phyloP scores from a whole-genome alignment of 2,329 filamentous ascomycete species.

The Knufia fluminis region DNA sequence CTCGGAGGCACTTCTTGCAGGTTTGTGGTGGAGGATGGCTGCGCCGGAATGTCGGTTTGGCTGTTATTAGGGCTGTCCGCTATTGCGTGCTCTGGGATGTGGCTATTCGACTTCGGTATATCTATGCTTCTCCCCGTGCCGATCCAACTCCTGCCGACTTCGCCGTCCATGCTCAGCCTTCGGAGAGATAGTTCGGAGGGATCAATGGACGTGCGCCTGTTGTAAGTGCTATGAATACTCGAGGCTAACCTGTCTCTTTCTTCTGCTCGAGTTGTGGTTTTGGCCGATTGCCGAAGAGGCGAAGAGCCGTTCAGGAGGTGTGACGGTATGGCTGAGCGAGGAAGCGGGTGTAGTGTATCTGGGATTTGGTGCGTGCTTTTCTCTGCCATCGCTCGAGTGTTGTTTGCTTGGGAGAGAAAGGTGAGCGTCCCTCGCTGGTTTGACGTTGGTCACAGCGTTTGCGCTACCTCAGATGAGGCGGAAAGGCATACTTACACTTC shows the following conservation, averaged over 20 bases:
- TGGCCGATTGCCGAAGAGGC: conserved; percentile 35
- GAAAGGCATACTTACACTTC: too few species aligned
- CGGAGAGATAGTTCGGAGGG: conserved; percentile 10
- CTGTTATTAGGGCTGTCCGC: conserved; percentile 6
- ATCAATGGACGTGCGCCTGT: conserved; percentile 36
- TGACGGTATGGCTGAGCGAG: conserved; percentile 45
- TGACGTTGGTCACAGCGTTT: background rate
- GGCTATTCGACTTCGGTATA: conserved; percentile 18
- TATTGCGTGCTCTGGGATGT: conserved; percentile 7
- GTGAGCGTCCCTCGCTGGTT: too few species aligned
- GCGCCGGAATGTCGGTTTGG: conserved; percentile 7
- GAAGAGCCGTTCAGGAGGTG: conserved; percentile 49
- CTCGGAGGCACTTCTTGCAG: conserved; percentile 41
- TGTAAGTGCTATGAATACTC: conserved; percentile 50
- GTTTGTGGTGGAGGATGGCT: background rate
- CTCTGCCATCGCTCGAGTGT: background rate
- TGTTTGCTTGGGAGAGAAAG: background rate
- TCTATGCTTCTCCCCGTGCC: conserved; percentile 4
- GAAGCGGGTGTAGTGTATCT: conserved; percentile 30
- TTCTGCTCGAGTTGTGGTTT: conserved; percentile 37
- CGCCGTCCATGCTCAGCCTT: conserved; percentile 6
- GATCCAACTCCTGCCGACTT: conserved; percentile 11
- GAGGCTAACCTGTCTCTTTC: conserved; percentile 50
- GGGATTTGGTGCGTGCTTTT: conserved; percentile 4
- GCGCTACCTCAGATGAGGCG: background rate